Percentiles rank a stretch among this genome's conserved stretches.
Evolutionary conservation across 352 stramenopile species (phyloP).

Genomic region (Phytophthora colocasiae): DNA sequence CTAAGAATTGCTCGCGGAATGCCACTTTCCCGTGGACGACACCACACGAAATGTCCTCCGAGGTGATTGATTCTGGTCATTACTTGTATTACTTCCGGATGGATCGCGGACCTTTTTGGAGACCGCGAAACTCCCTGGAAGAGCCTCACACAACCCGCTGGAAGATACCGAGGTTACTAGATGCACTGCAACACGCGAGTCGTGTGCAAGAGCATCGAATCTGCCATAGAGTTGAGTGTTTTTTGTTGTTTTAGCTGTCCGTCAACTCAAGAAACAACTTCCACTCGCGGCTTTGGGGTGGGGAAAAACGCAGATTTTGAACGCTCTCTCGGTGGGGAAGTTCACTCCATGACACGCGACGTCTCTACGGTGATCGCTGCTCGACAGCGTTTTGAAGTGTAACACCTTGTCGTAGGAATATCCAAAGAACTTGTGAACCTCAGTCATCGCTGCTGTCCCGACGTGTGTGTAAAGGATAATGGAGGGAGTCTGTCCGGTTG

Average conservation of each 20-base stretch:
- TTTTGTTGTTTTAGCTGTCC: not conserved
- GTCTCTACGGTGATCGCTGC: constrained; percentile 7
- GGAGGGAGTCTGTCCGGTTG: not conserved
- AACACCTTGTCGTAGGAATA: constrained; percentile 6
- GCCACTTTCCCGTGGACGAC: constrained; percentile 9
- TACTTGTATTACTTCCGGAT: constrained; percentile 11
- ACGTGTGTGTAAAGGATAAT: too few species aligned
- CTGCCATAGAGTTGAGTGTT: constrained; percentile 11
- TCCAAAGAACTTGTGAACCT: not conserved
- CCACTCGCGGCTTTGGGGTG: constrained; percentile 6
- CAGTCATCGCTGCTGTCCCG: not conserved
- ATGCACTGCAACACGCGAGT: too few species aligned
- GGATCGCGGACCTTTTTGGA: not conserved
- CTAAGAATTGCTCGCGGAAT: constrained; percentile 2
- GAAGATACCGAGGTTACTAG: constrained; percentile 14
- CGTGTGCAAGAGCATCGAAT: not conserved
- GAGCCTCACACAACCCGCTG: constrained; percentile 29
- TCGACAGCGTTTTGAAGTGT: constrained; percentile 1
- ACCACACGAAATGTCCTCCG: too few species aligned
- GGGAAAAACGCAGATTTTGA: constrained; percentile 13
- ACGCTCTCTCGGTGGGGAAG: constrained; percentile 16
- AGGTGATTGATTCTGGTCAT: constrained; percentile 27
- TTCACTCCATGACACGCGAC: not conserved
- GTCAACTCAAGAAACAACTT: constrained; percentile 4
- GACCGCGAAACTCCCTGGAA: not conserved